Base-by-base conservation (phyloP, 257 asterid genomes). In the Salvia splendens region DNA sequence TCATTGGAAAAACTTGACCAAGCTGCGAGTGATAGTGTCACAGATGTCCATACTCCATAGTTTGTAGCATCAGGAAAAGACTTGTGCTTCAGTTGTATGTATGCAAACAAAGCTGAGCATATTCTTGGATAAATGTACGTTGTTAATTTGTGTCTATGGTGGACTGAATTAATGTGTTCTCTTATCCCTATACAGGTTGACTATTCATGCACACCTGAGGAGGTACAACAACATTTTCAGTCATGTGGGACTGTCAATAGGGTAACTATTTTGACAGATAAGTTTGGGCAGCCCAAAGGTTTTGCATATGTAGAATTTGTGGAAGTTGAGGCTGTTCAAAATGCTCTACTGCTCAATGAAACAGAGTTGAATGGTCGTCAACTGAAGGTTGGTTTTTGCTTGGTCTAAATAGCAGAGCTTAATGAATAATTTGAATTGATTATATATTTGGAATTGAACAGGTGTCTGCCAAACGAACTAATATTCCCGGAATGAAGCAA, bases 401-500 rank as follows among this genome's bases (percentile, higher is more conserved):
- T 49, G 60, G 12, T 75, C 55, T 49, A 40, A 40, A 10, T 35
- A n/a, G 61, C n/a, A 10, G 52, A 35, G 3, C n/a, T 16, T 40
- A 9, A 15, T 30, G 28, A 48, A 40, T 20, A 65, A 55, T 8
- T 4, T 14, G 45, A 38, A 49, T 1, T 10, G 35, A 61, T 38
- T 51, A n/a, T 65, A 36, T 40, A 36, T 47, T 16, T 49, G 47
- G 50, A 10, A 54, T 58, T 64, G 61, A 30, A 32, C 81, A 85
- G 91, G 87, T 85, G 9, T 78, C 86, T 72, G 85, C 84, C 10
- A 85, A 85, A 76, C 63, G 91, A 62, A 85, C 91, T 2, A 85
- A 82, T 75, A 71, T 84, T 61, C 90, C 87, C 33, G 90, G 90
- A 45, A 79, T 84, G 90, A 84, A 78, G 54, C 87, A 78, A 63